Evolutionary conservation across 2,329 filamentous ascomycete species (phyloP), one percentile per base, ranked within the genome.

Genomic region (Ophiostoma himal-ulmi): DNA sequence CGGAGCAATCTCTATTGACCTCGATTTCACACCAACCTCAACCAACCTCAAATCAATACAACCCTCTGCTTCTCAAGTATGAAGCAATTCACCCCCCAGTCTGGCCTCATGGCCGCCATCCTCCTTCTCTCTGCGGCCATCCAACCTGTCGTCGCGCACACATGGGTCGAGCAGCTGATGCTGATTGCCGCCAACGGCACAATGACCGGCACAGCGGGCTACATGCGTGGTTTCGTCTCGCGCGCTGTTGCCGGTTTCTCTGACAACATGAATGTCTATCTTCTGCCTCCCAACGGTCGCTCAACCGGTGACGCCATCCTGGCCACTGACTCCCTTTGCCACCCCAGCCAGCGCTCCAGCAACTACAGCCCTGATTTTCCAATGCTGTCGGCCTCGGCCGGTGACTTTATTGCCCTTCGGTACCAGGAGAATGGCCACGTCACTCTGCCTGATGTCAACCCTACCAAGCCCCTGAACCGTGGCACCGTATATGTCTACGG

Each of bases 351-450:
- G 77, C 30, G 41, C 17, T 83, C 83, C n/a, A 79, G 84, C 60
- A 85, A 84, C 75, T 85, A 91, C 76, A 83, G 84, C 20, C 78
- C 82, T 4, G 79, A 83, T 17, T 90, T 86, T 71, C 88, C 90
- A 36, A 84, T 87, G 76, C 86, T 96, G 36, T 78, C 81, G 36
- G 87, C 85, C 22, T 77, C 82, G 1, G 78, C 86, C 2, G 89
- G 90, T 67, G 88, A 90, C 75, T 84, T 83, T 60, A 80, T 93
- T 71, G 89, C 90, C 41, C 78, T 93, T 69, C 82, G 85, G 70
- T 92, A 91, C 78, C 83, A 88, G 72, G 91, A 94, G 77, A 94
- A 94, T 75, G 91, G 91, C 36, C 91, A 94, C 78, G 90, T 92
- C 64, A 89, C 88, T 0, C 79, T 85, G 1, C 86, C 85, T 1